Percentiles rank a stretch among this genome's conserved stretches.
phyloP scores from a whole-genome alignment of 148 eudicot genomes.

The Vaccinium corymbosum region DNA sequence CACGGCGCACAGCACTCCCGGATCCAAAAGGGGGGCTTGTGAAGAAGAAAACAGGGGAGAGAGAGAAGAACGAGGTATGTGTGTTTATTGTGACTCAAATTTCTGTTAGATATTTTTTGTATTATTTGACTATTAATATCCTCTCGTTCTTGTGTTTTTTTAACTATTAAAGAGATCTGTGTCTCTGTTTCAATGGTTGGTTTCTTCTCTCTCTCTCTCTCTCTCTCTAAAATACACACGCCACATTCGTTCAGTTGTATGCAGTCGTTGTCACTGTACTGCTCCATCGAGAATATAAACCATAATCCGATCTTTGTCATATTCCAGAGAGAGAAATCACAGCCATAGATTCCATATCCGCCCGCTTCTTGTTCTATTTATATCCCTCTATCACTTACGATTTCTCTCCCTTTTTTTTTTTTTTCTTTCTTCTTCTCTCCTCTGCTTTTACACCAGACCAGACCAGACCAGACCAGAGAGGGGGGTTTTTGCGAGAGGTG shows the following conservation, averaged over 20 bases:
- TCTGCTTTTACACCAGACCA: slow-evolving; percentile 4
- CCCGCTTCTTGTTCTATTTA: slow-evolving; percentile 14
- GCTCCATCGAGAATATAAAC: neutral
- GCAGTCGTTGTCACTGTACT: neutral
- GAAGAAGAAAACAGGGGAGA: neutral
- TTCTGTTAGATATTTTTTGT: neutral
- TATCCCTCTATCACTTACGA: neutral
- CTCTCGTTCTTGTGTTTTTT: neutral
- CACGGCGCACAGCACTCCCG: no score
- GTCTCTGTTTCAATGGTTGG: neutral
- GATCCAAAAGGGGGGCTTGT: neutral
- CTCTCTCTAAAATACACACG: neutral
- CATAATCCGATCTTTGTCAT: slow-evolving; percentile 19
- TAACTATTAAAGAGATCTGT: neutral
- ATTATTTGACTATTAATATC: no score
- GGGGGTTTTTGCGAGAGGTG: slow-evolving; percentile 11
- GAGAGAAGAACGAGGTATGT: neutral
- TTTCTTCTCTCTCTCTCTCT: neutral
- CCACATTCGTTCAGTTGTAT: neutral
- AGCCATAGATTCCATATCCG: slow-evolving; percentile 40
- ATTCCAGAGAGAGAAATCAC: slow-evolving; percentile 12
- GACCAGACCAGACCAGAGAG: neutral
- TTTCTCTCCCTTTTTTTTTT: neutral
- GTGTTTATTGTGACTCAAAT: neutral
- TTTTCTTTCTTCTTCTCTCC: no score